Evolutionary conservation across 495 filamentous ascomycete species (phyloP), one percentile per base, ranked within the genome.

Genomic region (Usnea hakonensis): DNA sequence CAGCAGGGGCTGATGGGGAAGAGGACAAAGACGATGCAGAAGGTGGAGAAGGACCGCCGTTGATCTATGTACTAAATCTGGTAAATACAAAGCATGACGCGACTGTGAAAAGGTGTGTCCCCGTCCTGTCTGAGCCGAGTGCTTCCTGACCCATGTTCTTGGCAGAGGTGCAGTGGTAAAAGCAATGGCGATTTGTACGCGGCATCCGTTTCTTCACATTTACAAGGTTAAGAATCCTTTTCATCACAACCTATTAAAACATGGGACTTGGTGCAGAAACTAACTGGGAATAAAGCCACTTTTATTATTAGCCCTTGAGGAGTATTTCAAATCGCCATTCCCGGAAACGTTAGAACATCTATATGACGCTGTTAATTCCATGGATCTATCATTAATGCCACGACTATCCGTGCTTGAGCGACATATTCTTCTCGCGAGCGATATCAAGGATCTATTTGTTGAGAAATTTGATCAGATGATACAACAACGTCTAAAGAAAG

Each of bases 151-250:
- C 37, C 13, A 8, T 23, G 4, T 30, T 11, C 60, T 55, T 50
- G 66, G 37, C 60, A 89, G 92, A 81, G 94, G 94, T 60, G 95
- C 94, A 3, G 85, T 96, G 35, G 92, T 97, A 35, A 98, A 97
- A 75, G 91, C 94, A 3, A 98, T 98, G 94, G 94, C 94, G n/a
- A 97, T 98, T 66, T 98, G 94, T 76, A 98, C 94, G 6, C 79
- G 93, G 53, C 94, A 98, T 77, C 91, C 94, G n/a, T 98, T 98
- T 71, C 80, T 98, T 57, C 93, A 98, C 73, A 97, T 98, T 61
- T 98, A 97, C 75, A 98, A 97, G 83, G 90, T 90, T 70, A 55
- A 76, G 64, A 56, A 54, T 10, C 54, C 19, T 60, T 32, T 40
- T 52, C 4, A 33, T 33, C 54, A n/a, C 19, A 9, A 26, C 53